Percentiles rank a stretch among this genome's conserved stretches.
These are phyloP conservation scores for Geotrichum candidum DNA, from an alignment of 1,139 yeast genomes.

Conservation along the genomic window DNA sequence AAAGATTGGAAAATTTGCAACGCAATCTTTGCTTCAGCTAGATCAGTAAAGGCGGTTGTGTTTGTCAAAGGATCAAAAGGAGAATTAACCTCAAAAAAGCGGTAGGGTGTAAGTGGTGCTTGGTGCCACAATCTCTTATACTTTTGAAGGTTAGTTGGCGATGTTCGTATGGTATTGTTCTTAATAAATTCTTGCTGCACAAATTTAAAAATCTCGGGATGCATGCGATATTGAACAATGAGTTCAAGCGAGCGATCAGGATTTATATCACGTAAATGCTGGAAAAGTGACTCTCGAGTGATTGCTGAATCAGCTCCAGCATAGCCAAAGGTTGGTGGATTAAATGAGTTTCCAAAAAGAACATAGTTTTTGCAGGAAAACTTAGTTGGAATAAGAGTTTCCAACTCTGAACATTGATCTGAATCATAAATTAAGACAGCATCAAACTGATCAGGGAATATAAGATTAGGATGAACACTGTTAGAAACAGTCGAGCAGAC, in stretches of 20 bases:
- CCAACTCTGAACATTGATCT: conserved; percentile 91
- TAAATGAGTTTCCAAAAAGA: conserved; percentile 98
- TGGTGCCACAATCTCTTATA: conserved; percentile 75
- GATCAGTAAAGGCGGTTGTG: neutral
- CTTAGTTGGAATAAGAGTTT: conserved; percentile 84
- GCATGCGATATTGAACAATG: conserved; percentile 96
- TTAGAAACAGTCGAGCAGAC: conserved; percentile 92
- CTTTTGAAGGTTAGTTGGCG: conserved; percentile 42
- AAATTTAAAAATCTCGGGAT: conserved; percentile 78
- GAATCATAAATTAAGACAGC: conserved; percentile 96
- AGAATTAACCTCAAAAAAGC: conserved; percentile 54
- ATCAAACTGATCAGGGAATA: conserved; percentile 70
- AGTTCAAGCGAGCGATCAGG: conserved; percentile 61
- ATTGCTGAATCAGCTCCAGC: conserved; percentile 72
- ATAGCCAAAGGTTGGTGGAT: conserved; percentile 93
- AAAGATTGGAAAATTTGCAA: conserved; percentile 50
- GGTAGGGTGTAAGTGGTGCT: conserved; percentile 57
- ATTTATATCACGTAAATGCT: conserved; percentile 73
- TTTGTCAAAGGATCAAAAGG: conserved; percentile 26
- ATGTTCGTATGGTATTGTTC: conserved; percentile 63
- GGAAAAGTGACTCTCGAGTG: conserved; percentile 89
- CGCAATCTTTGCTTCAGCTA: conserved; percentile 2
- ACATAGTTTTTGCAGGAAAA: conserved; percentile 87
- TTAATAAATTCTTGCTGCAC: conserved; percentile 80
- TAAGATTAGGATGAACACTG: conserved; percentile 82